Percentiles rank a stretch among this genome's conserved stretches.
phyloP scores from a whole-genome alignment of 805 yeast genomes.

The Kurtzmaniella cleridarum region DNA sequence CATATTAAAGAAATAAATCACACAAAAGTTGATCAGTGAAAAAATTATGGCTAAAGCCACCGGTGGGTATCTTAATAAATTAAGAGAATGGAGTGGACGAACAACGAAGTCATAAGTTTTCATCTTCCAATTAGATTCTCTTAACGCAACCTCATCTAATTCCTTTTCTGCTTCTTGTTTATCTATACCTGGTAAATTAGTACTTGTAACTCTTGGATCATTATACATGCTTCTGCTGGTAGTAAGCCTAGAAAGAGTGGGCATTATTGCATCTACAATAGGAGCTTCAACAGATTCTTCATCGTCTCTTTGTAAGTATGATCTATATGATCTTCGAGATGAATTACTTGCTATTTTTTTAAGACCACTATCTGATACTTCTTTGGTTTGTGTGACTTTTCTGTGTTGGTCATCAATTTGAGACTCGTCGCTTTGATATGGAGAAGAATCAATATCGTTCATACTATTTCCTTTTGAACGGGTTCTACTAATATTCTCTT shows the following conservation, averaged over 20 bases:
- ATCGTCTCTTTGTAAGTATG: neutral
- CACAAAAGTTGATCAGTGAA: conserved; percentile 68
- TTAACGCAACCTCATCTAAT: conserved; percentile 8
- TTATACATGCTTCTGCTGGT: conserved; percentile 24
- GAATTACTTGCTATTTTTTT: conserved; percentile 29
- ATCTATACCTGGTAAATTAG: conserved; percentile 17
- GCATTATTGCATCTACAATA: conserved; percentile 36
- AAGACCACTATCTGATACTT: conserved; percentile 15
- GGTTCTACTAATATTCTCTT: conserved; percentile 7
- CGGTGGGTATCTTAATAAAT: conserved; percentile 66
- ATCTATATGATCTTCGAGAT: conserved; percentile 17
- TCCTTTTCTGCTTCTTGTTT: conserved; percentile 2
- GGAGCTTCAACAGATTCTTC: conserved; percentile 20
- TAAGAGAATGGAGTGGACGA: conserved; percentile 58
- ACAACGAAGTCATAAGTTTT: conserved; percentile 43
- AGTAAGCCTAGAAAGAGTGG: conserved; percentile 30
- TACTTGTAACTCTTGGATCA: conserved; percentile 14
- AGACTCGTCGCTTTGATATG: too few relatives aligned
- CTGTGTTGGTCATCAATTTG: neutral
- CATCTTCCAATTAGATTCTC: conserved; percentile 14
- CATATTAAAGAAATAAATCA: conserved; percentile 69
- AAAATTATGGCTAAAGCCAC: conserved; percentile 60
- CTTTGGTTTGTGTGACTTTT: neutral
- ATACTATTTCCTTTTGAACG: conserved; percentile 1
- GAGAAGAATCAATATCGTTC: neutral